Evolutionary conservation across 1,284 basidiomycete genomes (phyloP), one percentile per base, ranked within the genome.

Genomic region (Trichosporon sp.): DNA sequence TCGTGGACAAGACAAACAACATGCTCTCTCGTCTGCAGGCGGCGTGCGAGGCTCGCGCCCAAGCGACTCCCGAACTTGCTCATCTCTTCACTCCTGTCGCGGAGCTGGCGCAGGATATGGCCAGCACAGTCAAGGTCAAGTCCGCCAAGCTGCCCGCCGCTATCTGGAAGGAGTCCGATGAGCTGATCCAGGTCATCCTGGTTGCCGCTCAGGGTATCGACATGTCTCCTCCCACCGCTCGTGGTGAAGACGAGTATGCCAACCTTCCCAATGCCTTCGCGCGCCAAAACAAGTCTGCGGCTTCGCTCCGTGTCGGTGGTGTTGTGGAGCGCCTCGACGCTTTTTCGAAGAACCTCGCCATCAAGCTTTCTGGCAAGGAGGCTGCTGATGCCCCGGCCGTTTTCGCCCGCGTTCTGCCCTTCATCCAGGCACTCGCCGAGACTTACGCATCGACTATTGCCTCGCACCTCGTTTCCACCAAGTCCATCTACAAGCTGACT

Each of bases 401-500:
- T 12, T 58, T 82, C 23, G 74, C 76, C 4, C 78, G 81, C 27
- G 31, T 81, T 6, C 65, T 81, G 3, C 75, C 83, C 18, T 83
- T 82, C 73, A 69, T 82, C 58, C 85, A 87, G 29, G 87, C 90
- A 62, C 82, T 94, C 23, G 75, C 79, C 5, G 82, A 84, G 60
- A 87, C 89, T 62, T 86, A 69, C 90, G 90, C 72, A 0, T 68
- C 73, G 53, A 66, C 70, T 0, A 35, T 80, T 8, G 56, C 63
- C 1, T 64, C 70, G 2, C 76, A 78, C 42, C 65, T 76, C 7
- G 69, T 73, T n/a, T 69, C 77, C 2, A 88, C 89, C n/a, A 89
- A 90, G 75, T 84, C 91, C 7, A 81, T 93, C 12, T 91, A 95
- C 86, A 98, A 97, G 83, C 86, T 99, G 70, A 86, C 89, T 74